These are phyloP conservation scores for Zymoseptoria tritici DNA, from an alignment of 2,329 filamentous ascomycete genomes.

Conservation along the genomic window DNA sequence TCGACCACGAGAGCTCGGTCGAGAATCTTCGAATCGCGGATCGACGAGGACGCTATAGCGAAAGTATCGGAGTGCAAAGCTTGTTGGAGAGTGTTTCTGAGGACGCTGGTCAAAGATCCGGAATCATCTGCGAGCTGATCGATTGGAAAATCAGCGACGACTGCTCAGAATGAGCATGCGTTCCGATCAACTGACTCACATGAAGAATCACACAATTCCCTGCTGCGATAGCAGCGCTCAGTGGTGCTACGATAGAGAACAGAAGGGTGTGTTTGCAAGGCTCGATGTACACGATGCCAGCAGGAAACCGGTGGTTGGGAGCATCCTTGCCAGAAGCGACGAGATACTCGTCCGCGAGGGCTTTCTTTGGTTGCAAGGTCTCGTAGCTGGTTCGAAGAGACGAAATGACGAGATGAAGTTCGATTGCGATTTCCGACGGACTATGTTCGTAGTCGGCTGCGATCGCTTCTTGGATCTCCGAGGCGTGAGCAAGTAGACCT, in stretches of 20 bases:
- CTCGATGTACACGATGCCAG: conserved; percentile 43
- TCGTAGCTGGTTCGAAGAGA: conserved; percentile 35
- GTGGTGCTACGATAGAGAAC: conserved; percentile 38
- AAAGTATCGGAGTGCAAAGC: conserved; percentile 46
- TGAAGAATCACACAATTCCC: conserved; percentile 47
- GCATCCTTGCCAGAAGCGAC: conserved; percentile 37
- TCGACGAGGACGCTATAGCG: conserved; percentile 32
- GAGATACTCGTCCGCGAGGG: conserved; percentile 37
- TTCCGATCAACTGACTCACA: conserved; percentile 26
- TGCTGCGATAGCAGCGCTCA: conserved; percentile 43
- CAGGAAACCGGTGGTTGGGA: conserved; percentile 26
- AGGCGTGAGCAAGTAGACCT: conserved; percentile 30
- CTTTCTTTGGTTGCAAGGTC: conserved; percentile 33
- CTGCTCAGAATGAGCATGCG: background rate
- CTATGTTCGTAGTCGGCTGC: conserved; percentile 33
- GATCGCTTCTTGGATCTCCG: conserved; percentile 35
- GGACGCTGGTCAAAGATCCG: conserved; percentile 29
- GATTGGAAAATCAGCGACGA: background rate
- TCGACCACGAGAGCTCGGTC: conserved; percentile 27
- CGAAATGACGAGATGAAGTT: conserved; percentile 37
- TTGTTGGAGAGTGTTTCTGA: conserved; percentile 33
- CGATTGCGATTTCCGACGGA: conserved; percentile 34
- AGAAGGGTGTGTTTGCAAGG: conserved; percentile 43
- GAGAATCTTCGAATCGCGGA: conserved; percentile 24
- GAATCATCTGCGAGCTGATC: conserved; percentile 36